Percentiles rank a stretch among this genome's conserved stretches.
Evolutionary conservation across 345 rosid genomes (phyloP).

Genomic region (Acer yangbiense): DNA sequence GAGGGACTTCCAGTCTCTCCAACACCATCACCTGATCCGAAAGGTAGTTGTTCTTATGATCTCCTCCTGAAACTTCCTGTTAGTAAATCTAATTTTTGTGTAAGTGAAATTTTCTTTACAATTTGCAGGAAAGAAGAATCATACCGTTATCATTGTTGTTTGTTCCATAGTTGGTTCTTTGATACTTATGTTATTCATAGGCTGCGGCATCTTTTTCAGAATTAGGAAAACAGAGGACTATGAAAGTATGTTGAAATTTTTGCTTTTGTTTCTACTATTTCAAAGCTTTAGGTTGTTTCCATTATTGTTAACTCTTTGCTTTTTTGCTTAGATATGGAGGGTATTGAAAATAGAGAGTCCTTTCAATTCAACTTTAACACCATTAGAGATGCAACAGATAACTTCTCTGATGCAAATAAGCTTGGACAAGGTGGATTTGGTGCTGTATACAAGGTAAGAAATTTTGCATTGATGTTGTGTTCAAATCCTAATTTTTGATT

Average conservation of each 20-base stretch:
- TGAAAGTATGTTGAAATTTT: slow-evolving; percentile 19
- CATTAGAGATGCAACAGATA: slow-evolving; percentile 24
- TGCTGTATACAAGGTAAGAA: slow-evolving; percentile 32
- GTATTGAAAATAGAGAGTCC: slow-evolving; percentile 9
- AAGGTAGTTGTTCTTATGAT: neutral
- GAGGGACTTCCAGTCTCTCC: neutral
- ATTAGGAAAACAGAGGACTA: neutral
- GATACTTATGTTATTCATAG: slow-evolving; percentile 12
- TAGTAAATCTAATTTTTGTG: neutral
- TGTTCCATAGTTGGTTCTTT: slow-evolving; percentile 11
- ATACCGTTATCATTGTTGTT: slow-evolving; percentile 5
- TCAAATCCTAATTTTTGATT: neutral
- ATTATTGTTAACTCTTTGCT: neutral
- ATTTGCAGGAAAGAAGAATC: slow-evolving; percentile 20
- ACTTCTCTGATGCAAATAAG: slow-evolving; percentile 31
- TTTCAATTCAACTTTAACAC: slow-evolving; percentile 27
- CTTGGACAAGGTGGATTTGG: slow-evolving; percentile 41
- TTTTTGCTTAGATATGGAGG: neutral
- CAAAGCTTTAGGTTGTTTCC: neutral
- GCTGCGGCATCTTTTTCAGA: slow-evolving; percentile 18
- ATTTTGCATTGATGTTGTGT: neutral
- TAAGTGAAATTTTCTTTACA: neutral
- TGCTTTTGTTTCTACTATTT: neutral
- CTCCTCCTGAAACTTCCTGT: neutral
- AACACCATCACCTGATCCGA: too few relatives aligned